phyloP scores from a whole-genome alignment of 805 yeast species.

The Gaillardinia entomophila region DNA sequence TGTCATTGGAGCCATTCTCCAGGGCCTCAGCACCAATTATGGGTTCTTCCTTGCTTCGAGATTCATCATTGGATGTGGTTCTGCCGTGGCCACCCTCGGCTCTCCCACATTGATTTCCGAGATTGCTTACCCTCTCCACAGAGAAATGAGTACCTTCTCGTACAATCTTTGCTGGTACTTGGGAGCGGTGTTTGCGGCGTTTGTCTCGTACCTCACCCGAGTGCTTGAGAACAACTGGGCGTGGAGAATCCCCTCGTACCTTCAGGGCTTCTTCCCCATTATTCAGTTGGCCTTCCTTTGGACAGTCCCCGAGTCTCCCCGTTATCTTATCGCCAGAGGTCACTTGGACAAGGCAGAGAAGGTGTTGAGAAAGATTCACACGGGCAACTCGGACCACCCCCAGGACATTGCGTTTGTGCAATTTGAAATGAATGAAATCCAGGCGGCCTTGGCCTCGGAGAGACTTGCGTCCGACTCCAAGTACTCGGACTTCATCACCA shows the following conservation, averaged over 20 bases:
- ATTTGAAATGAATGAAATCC: constrained; percentile 18
- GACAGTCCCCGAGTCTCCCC: constrained; percentile 47
- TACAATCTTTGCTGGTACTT: constrained; percentile 49
- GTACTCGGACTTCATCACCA: constrained; percentile 33
- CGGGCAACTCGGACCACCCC: constrained; percentile 28
- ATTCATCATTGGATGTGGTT: constrained; percentile 45
- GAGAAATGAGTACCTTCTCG: constrained; percentile 24
- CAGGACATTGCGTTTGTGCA: constrained; percentile 10
- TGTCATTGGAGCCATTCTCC: constrained; percentile 30
- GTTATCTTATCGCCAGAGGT: constrained; percentile 38
- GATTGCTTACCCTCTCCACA: constrained; percentile 40
- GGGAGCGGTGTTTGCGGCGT: constrained; percentile 50
- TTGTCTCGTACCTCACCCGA: constrained; percentile 45
- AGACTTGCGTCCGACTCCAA: constrained; percentile 22
- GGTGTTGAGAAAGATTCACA: constrained; percentile 35
- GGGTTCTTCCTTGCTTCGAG: constrained; percentile 39
- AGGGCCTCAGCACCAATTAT: constrained; percentile 26
- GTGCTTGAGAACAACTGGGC: constrained; percentile 25
- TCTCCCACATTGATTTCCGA: constrained; percentile 49
- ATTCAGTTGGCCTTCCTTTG: constrained; percentile 31
- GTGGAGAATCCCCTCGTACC: constrained; percentile 52
- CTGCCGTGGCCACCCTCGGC: constrained; percentile 34
- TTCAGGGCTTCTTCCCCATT: constrained; percentile 46
- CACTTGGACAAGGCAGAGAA: constrained; percentile 37
- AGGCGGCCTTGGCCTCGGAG: constrained; percentile 32